Evolutionary conservation across 441 rosid species (phyloP).

Genomic region (Corymbia calophylla): DNA sequence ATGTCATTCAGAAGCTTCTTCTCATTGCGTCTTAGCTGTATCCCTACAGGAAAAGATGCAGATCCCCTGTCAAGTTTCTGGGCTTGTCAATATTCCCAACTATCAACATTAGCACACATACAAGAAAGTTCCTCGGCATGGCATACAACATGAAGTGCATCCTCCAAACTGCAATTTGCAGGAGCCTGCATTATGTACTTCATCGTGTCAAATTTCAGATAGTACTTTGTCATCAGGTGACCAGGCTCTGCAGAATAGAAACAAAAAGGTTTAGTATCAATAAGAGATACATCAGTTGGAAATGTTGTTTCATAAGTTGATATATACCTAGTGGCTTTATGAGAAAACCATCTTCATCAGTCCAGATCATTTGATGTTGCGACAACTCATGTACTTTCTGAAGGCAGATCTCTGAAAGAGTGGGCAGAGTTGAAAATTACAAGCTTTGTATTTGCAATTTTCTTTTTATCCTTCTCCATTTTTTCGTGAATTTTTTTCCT

Average conservation of each 20-base stretch:
- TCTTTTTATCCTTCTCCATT: background rate
- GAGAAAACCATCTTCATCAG: conserved; percentile 79
- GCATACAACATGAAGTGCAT: conserved; percentile 66
- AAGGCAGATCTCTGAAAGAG: conserved; percentile 63
- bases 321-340: conserved; percentile 82
- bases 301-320: conserved; percentile 8
- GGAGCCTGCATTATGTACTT: conserved; percentile 78
- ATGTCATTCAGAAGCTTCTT: conserved; percentile 90
- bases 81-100: background rate
- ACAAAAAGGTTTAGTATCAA: background rate
- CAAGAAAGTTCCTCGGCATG: conserved; percentile 92
- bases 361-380: conserved; percentile 83
- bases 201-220: conserved; percentile 86
- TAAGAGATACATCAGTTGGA: background rate
- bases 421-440: background rate
- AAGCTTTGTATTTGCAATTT: conserved; percentile 8
- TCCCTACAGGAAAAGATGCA: conserved; percentile 48
- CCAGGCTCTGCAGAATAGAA: conserved; percentile 65
- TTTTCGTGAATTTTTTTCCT: background rate
- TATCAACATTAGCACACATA: conserved; percentile 28
- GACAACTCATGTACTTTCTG: conserved; percentile 78
- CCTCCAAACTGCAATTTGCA: conserved; percentile 66
- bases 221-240: conserved; percentile 94
- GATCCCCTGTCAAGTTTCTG: background rate
- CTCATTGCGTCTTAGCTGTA: conserved; percentile 95